Conservation (phyloP, 116 monocot species). For the Phalaenopsis hybrid region DNA sequence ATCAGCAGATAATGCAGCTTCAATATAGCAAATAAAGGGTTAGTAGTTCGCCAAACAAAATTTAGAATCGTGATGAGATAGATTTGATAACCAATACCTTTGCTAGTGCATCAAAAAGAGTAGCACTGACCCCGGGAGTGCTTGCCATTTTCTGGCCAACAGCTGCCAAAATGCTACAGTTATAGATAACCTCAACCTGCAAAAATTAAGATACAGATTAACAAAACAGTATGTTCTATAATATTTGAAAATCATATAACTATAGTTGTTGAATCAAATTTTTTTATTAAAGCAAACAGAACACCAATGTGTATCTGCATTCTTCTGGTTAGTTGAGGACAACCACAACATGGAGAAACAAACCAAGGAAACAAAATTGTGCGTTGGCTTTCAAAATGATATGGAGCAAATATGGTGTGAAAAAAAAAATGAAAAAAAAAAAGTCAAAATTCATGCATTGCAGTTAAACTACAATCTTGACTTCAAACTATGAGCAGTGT, state of each 20-base stretch:
- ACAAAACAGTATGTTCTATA: neutral
- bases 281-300: neutral
- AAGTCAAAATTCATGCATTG: neutral
- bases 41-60: neutral
- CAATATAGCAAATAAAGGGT: neutral
- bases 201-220: slow-evolving; percentile 8
- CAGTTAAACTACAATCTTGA: slow-evolving; percentile 1
- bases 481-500: neutral
- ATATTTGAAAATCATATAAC: neutral
- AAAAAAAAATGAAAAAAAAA: no score
- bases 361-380: neutral
- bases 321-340: neutral
- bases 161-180: slow-evolving; percentile 91
- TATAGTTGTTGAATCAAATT: neutral
- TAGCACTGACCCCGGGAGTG: slow-evolving; percentile 95
- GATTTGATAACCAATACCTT: slow-evolving; percentile 44
- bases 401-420: neutral
- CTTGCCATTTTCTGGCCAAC: slow-evolving; percentile 99
- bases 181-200: slow-evolving; percentile 77
- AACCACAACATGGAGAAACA: neutral
- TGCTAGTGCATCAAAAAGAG: slow-evolving; percentile 95
- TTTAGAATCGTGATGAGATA: no score
- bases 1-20: neutral
- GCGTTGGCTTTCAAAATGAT: neutral
- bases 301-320: neutral